Base-by-base conservation (phyloP, 495 filamentous ascomycete species). In the Penicillium taxi region DNA sequence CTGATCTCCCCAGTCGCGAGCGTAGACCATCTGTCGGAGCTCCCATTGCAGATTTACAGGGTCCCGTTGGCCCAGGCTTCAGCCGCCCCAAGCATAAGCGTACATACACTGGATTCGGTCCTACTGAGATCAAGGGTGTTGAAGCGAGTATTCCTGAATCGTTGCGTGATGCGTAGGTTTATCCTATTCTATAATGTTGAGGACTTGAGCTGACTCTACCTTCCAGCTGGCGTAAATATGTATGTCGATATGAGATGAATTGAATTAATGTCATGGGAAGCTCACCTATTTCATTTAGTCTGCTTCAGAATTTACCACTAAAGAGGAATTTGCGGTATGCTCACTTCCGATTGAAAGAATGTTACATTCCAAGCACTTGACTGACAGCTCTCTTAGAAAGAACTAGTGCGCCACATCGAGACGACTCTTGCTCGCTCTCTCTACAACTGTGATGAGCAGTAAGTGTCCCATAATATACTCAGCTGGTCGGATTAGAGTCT, bases 391-490 rank as follows among this genome's bases (percentile, higher is more conserved):
- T 9, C 24, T 15, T 60, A 90, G 76, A 74, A 66, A 51, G 87
- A 94, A 52, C 71, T 91, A 28, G 86, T 98, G 34, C 82, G 81
- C 29, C 91, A 98, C 69, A 80, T 98, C 52, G 93, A 98, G 59
- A 96, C 93, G 3, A 95, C 91, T 2, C 73, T 98, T 38, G 91
- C 93, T 44, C 86, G 91, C 11, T 94, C 87, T 45, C 76, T 98
- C 56, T 98, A 85, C 74, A 98, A 98, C 64, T 96, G 93, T 67
- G 91, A 98, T 70, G 93, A 98, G 61, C 55, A 77, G 55, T 78
- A 50, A 14, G 41, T 30, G 16, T 6, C 18, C 13, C n/a, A 15
- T 29, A 8, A 4, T 7, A 16, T 7, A 11, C n/a, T 35, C 17
- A 21, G 17, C 9, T 1, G 9, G n/a, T 16, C 7, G 37, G 24